Evolutionary conservation across 441 rosid genomes (phyloP), one percentile per base, ranked within the genome.

Genomic region (Iberis amara): DNA sequence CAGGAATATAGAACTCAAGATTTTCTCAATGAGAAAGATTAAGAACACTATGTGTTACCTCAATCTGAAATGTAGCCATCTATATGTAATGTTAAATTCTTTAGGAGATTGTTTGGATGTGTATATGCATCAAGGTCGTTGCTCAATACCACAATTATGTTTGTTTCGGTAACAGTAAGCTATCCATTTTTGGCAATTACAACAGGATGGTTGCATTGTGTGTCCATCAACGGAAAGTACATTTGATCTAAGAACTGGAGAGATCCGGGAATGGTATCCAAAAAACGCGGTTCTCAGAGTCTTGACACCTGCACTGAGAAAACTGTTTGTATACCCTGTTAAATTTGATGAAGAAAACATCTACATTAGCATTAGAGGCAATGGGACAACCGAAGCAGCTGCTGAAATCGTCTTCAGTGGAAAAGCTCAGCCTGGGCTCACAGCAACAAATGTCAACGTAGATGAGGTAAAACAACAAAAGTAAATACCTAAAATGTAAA

Each of bases 211-310:
- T 35, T 85, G 95, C 65, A 80, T 90, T 44, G 88, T 87, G 55
- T 90, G 95, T 63, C 98, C 96, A 4, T 60, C 95, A 10, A 90
- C 95, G 4, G 96, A 90, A 15, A 90, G 95, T 74, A 77, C 92
- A 9, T 90, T 85, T 56, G 88, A 85, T 68, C 89, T 90, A 5
- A 68, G 56, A 41, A 81, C 76, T 6, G 96, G 98, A 59, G 86
- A 68, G 6, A 74, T 83, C 66, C 71, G 59, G 66, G 96, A 85
- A 46, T 90, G 98, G 96, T 90, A 90, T 55, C 98, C 96, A 0
- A 90, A 87, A 33, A 87, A 85, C 71, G 81, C 94, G 0, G 95
- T 91, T 47, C 76, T 91, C 12, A 79, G 95, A 76, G 86, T 44
- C 45, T 78, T 91, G 44, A 87, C 98, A 15, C 98, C 96, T 47